phyloP scores from a whole-genome alignment of 148 eudicot species.

The Fagopyrum tataricum region DNA sequence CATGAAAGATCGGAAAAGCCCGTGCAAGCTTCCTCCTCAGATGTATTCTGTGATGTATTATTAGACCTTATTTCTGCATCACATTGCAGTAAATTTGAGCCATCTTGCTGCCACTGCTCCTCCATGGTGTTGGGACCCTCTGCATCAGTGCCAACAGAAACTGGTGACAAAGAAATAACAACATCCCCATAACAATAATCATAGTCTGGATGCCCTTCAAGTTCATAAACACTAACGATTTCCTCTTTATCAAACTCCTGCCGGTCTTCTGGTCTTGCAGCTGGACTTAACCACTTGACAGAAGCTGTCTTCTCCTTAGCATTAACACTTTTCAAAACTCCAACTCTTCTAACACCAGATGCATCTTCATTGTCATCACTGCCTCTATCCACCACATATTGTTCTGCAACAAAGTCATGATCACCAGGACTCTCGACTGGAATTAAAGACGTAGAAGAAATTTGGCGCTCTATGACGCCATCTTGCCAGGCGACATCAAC shows the following conservation, averaged over 20 bases:
- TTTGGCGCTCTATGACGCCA: conserved; percentile 48
- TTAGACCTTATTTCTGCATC: conserved; percentile 18
- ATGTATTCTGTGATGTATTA: conserved; percentile 18
- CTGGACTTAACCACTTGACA: conserved; percentile 86
- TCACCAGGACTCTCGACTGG: conserved; percentile 93
- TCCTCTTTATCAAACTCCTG: conserved; percentile 85
- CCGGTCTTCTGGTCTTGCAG: conserved; percentile 74
- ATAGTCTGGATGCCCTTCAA: conserved; percentile 92
- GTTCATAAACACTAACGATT: conserved; percentile 94
- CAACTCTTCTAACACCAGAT: conserved; percentile 68
- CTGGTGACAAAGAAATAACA: conserved; percentile 82
- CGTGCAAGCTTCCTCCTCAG: conserved; percentile 29
- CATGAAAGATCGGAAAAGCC: conserved; percentile 75
- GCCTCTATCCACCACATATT: conserved; percentile 91
- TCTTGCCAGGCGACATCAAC: conserved; percentile 96
- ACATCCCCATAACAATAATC: conserved; percentile 98
- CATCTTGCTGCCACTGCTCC: conserved; percentile 20
- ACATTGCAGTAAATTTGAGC: conserved; percentile 21
- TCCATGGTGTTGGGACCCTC: conserved; percentile 25
- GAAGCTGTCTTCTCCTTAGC: conserved; percentile 89
- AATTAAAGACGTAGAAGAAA: conserved; percentile 62
- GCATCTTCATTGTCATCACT: conserved; percentile 55
- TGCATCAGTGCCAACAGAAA: conserved; percentile 26
- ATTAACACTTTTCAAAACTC: conserved; percentile 87
- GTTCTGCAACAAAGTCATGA: conserved; percentile 93